Percentiles rank a stretch among this genome's conserved stretches.
Conservation (phyloP, 148 eudicot genomes). For the Oxyria digyna region DNA sequence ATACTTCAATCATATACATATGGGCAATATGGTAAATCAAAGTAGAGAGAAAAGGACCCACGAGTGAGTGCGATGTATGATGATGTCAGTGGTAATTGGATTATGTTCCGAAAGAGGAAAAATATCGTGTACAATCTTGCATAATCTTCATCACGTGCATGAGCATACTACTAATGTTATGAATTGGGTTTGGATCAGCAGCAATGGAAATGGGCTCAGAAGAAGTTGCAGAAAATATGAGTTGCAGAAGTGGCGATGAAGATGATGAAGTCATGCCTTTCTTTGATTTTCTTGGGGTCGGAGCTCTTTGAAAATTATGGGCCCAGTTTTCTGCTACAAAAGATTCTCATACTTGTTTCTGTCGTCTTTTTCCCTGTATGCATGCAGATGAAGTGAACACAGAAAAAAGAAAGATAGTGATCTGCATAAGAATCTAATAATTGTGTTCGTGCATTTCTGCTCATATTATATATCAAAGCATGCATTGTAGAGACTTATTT, state of each 20-base stretch:
- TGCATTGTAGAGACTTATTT: no score
- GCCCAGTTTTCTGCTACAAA: not conserved
- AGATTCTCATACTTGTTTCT: conserved; percentile 2
- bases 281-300: conserved; percentile 6
- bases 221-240: not conserved
- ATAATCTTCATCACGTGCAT: no score
- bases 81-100: no score
- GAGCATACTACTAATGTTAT: not conserved
- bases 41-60: no score
- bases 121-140: no score
- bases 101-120: no score
- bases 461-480: not conserved
- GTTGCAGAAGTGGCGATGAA: not conserved
- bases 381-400: not conserved
- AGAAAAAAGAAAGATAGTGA: not conserved
- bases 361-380: not conserved
- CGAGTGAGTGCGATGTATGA: no score
- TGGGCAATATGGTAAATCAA: no score
- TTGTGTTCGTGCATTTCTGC: not conserved
- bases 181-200: not conserved
- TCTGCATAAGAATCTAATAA: not conserved
- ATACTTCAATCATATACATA: no score
- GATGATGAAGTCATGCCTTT: not conserved
- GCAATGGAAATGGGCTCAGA: not conserved
- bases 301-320: not conserved